Evolutionary conservation across 2,329 filamentous ascomycete genomes (phyloP), one percentile per base, ranked within the genome.

Genomic region (Aphanoascus verrucosus): DNA sequence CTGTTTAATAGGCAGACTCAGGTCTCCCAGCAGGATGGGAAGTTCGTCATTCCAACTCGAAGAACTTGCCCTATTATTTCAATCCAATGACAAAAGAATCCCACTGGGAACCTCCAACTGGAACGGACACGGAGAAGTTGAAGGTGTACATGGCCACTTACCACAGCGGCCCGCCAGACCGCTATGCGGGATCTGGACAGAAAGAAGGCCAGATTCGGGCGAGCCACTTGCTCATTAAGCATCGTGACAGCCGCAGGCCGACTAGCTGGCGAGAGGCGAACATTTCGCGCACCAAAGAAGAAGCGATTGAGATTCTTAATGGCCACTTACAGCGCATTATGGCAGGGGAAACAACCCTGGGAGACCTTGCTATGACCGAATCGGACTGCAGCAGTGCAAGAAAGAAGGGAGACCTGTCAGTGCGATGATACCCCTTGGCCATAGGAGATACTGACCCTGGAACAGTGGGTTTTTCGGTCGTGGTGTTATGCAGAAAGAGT

Each of bases 21-120:
- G 91, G 91, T 68, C 82, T 96, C 59, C 90, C 90, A 58, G 70
- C 82, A 48, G 82, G 83, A 69, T 96, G 91, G 90, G 93, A 97
- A 75, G 88, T 98, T 67, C 88, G 93, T 69, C 88, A 94, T 75
- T 95, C 88, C 71, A 94, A 96, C 77, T 94, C 88, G 72, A 97
- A 96, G 77, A 94, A 94, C 74, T 85, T 97, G 35, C 93, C 93
- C 37, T 98, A 98, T 78, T 98, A 97, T 77, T 97, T 96, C 84
- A 94, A 96, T 73, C 76, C 85, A 44, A 74, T 73, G 61, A 87
- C 88, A 59, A 91, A 90, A 69, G 83, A 88, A 67, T 97, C 93
- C 58, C 82, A 88, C 72, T 98, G 93, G 93, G 93, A 97, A 68
- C 91, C 93, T 2, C 93, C 93, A 7, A 69, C 80, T 43, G 87